These are phyloP conservation scores for Sequoia sempervirens DNA, from an alignment of 75 land plant genomes.

Conservation along the genomic window DNA sequence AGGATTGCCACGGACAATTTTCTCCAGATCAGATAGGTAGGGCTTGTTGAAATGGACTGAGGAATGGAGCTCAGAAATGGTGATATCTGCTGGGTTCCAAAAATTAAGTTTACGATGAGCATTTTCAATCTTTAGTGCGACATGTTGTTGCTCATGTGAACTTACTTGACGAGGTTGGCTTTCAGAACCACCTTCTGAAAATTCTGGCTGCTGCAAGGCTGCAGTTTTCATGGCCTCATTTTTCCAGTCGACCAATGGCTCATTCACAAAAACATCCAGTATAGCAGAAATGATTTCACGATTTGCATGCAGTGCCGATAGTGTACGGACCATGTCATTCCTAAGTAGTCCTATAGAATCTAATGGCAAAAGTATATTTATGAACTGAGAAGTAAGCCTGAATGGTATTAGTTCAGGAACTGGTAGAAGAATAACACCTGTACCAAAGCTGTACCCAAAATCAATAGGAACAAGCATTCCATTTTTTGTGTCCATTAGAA, in stretches of 20 bases:
- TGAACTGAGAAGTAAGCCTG: slow-evolving; percentile 41
- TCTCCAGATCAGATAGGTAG: slow-evolving; percentile 25
- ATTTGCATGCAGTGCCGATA: slow-evolving; percentile 36
- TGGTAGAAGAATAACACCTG: slow-evolving; percentile 43
- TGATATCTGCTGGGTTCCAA: slow-evolving; percentile 53
- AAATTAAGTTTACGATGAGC: slow-evolving; percentile 44
- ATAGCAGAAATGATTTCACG: slow-evolving; percentile 41
- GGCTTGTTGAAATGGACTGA: slow-evolving; percentile 44
- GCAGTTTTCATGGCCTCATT: slow-evolving; percentile 40
- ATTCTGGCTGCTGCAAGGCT: slow-evolving; percentile 12
- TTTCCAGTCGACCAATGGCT: slow-evolving; percentile 58
- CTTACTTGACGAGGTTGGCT: slow-evolving; percentile 10
- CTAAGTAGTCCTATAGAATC: slow-evolving; percentile 41
- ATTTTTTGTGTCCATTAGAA: slow-evolving; percentile 34
- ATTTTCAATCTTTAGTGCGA: slow-evolving; percentile 43
- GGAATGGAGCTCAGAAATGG: slow-evolving; percentile 36
- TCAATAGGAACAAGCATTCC: slow-evolving; percentile 50
- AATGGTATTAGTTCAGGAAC: slow-evolving; percentile 57
- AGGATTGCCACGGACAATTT: slow-evolving; percentile 36
- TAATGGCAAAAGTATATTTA: slow-evolving; percentile 37
- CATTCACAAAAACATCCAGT: slow-evolving; percentile 50
- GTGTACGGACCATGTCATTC: slow-evolving; percentile 41
- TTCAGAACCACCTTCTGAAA: slow-evolving; percentile 7
- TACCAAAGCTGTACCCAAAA: slow-evolving; percentile 61
- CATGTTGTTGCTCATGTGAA: slow-evolving; percentile 34